phyloP scores from a whole-genome alignment of 1,139 yeast species.

The Keqinozyma sinolaborantium region DNA sequence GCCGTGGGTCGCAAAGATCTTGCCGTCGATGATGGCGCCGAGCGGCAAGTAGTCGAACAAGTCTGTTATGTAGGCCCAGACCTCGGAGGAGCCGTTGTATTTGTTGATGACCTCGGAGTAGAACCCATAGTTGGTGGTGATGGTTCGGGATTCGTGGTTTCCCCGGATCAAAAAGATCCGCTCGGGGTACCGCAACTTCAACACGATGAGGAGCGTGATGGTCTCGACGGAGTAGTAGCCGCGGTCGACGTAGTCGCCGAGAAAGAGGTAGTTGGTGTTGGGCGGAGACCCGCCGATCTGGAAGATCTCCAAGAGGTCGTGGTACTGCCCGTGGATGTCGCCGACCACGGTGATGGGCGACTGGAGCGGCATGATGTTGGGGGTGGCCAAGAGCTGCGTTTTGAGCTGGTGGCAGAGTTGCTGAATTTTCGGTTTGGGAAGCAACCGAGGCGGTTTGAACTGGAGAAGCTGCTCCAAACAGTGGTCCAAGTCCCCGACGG shows the following conservation, averaged over 20 bases:
- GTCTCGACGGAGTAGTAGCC: constrained; percentile 93
- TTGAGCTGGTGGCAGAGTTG: constrained; percentile 43
- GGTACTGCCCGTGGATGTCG: constrained; percentile 97
- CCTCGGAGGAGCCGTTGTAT: constrained; percentile 71
- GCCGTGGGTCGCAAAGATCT: constrained; percentile 95
- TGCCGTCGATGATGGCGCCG: constrained; percentile 89
- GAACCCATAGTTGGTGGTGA: constrained; percentile 94
- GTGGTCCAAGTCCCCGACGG: constrained; percentile 40
- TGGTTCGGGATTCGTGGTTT: constrained; percentile 93
- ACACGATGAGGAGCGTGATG: constrained; percentile 73
- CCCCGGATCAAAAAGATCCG: constrained; percentile 83
- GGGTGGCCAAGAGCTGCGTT: constrained; percentile 33
- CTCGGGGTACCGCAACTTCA: constrained; percentile 83
- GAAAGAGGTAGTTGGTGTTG: constrained; percentile 82
- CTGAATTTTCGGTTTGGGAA: constrained; percentile 41
- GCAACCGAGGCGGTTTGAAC: constrained; percentile 40
- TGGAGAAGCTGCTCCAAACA: constrained; percentile 42
- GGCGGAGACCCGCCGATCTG: constrained; percentile 93
- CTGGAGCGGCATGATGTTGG: constrained; percentile 75
- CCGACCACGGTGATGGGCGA: constrained; percentile 98
- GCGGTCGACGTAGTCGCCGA: constrained; percentile 91
- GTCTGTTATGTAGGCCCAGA: constrained; percentile 89
- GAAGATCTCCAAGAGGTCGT: constrained; percentile 88
- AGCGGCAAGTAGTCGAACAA: constrained; percentile 87
- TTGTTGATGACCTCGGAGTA: constrained; percentile 91